Base-by-base conservation (phyloP, 345 rosid species). In the Bruguiera gymnorhiza region DNA sequence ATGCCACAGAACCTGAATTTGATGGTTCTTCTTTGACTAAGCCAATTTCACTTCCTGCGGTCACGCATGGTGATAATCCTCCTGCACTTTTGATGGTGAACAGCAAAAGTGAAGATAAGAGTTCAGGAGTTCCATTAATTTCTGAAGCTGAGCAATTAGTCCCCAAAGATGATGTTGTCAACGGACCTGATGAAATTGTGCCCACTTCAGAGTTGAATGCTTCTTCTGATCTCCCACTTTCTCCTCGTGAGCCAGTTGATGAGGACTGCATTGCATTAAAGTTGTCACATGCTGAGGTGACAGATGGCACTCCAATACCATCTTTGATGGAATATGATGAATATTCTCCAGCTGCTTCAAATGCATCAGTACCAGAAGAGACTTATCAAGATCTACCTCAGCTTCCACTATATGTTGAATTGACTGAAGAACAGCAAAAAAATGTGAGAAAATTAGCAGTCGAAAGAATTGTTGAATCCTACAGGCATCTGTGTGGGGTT, bases 331-430 rank as follows among this genome's bases (percentile, higher is more conserved):
- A 88, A 66, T 69, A 71, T 77, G 88, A 92, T 70, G 82, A 79
- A 75, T 76, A 71, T 65, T 79, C 83, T 60, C 82, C 82, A 46
- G 70, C 73, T 79, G 78, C 66, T 76, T 78, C 86, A 69, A 82
- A 64, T 61, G 57, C 72, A 60, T 72, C 75, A 60, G 71, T 80
- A 31, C 75, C 81, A 64, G 99, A 92, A 75, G 99, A 95, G 64
- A 85, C 80, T 59, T 75, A 76, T 76, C 83, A 43, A 62, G 96
- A 91, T 62, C 81, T 92, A 69, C 88, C 89, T 68, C 70, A 81
- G 57, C 85, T 87, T 65, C 99, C 97, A 46, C 36, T 68, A n/a
- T 89, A 82, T 75, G 79, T 89, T 76, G 97, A 95, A 62, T 88
- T 92, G 68, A 81, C 83, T 62, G 85, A 78, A 68, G 90, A 85